Evolutionary conservation across 2,329 filamentous ascomycete genomes (phyloP), one percentile per base, ranked within the genome.

Genomic region (Fusarium temperatum): DNA sequence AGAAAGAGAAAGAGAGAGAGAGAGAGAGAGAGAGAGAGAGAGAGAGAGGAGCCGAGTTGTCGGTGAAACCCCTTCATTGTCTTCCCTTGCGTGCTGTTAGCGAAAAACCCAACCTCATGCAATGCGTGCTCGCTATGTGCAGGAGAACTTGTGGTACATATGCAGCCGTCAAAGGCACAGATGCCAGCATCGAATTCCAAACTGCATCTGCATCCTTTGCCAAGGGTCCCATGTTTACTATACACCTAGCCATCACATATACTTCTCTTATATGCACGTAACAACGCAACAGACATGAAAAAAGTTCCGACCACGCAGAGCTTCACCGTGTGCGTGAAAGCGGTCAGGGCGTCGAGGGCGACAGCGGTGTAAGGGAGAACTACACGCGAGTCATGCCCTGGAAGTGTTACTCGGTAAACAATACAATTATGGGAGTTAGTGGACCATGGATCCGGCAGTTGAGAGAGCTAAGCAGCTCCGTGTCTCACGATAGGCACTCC

Each of bases 381-480:
- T 57, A 44, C 63, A 28, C 70, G n/a, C 72, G 71, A 74, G 67
- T 68, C 67, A 68, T 71, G 58, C 53, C 36, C 41, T 42, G 35
- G 51, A 71, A n/a, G 50, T 42, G 47, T 41, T 57, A 55, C 54
- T 71, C 60, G 66, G 50, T 39, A 66, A 60, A 51, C 17, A 54
- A 53, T 35, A 70, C 66, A 48, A 41, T 64, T 58, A 51, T 51
- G 47, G 69, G 53, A 69, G 55, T 56, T 62, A 28, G 69, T 74
- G 70, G 70, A 71, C 47, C 66, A 56, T 53, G 39, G 17, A 32
- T 53, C 47, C 70, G 70, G 71, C 58, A 73, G 71, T 74, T 74
- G 62, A 41, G 20, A 44, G 47, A 57, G 59, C 59, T 69, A 50
- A 63, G 47, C 15, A 54, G 59, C 41, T 55, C 28, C 20, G 45